Conservation (phyloP, 345 rosid species). For the Euclidium syriacum region DNA sequence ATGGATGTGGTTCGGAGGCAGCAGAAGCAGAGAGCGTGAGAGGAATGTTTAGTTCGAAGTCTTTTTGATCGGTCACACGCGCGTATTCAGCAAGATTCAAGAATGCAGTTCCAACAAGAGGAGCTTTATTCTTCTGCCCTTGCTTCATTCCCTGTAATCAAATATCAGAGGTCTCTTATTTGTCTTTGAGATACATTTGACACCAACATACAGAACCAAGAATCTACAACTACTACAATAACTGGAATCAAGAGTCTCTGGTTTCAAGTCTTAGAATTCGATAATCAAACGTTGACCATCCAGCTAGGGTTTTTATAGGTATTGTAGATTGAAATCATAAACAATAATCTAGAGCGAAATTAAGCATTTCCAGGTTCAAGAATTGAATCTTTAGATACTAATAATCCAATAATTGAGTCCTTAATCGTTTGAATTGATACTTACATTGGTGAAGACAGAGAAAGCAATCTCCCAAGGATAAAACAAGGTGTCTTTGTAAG, state of each 20-base stretch:
- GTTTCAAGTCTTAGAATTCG: background rate
- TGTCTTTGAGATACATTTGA: constrained; percentile 1
- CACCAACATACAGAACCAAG: constrained; percentile 7
- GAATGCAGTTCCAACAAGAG: constrained; percentile 46
- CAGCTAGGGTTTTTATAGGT: background rate
- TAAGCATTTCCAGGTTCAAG: no score
- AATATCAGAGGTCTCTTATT: background rate
- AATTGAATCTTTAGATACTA: background rate
- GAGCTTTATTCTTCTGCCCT: constrained; percentile 46
- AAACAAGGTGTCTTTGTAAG: constrained; percentile 65
- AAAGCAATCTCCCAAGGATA: constrained; percentile 95
- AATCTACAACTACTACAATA: background rate
- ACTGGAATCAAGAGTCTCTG: background rate
- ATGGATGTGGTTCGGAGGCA: constrained; percentile 39
- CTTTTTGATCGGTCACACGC: constrained; percentile 40
- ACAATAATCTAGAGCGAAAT: background rate
- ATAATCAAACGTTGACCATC: background rate
- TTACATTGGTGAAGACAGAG: constrained; percentile 70
- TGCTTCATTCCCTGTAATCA: constrained; percentile 55
- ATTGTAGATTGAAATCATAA: background rate
- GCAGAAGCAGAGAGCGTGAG: constrained; percentile 33
- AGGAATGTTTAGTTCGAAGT: constrained; percentile 51
- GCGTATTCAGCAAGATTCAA: constrained; percentile 71
- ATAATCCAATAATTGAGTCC: background rate
- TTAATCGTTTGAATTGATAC: constrained; percentile 14